Conservation (phyloP, 192 early-diverging fungal species). For the Backusella parvicylindrica region DNA sequence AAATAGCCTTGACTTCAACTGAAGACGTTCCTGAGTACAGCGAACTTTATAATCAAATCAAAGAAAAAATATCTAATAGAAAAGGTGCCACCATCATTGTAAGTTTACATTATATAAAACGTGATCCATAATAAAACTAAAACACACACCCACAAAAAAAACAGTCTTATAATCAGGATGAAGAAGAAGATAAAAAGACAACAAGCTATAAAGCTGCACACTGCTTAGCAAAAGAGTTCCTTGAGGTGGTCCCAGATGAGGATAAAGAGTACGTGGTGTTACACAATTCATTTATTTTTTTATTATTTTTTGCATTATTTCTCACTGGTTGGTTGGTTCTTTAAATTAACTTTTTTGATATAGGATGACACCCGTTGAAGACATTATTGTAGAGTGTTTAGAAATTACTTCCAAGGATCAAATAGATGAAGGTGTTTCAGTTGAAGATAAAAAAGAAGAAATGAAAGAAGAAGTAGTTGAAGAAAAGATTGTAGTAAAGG, state of each 20-base stretch:
- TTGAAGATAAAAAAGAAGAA: neutral
- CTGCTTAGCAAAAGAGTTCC: neutral
- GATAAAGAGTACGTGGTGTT: neutral
- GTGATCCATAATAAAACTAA: neutral
- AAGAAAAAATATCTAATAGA: slow-evolving; percentile 2
- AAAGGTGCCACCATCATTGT: neutral
- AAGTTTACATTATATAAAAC: neutral
- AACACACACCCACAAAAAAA: neutral
- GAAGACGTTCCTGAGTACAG: neutral
- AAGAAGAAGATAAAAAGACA: neutral
- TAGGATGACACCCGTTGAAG: neutral
- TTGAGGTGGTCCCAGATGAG: slow-evolving; percentile 3
- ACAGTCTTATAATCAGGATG: neutral
- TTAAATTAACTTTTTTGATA: neutral
- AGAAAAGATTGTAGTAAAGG: neutral
- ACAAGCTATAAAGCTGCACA: neutral
- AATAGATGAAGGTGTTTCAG: slow-evolving; percentile 4
- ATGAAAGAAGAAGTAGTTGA: neutral
- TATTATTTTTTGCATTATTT: neutral
- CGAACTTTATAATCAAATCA: slow-evolving; percentile 3
- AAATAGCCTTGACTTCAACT: neutral
- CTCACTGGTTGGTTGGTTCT: neutral
- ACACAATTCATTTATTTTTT: slow-evolving; percentile 1
- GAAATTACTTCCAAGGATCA: neutral
- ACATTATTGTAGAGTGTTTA: neutral